These are phyloP conservation scores for Nitzschia putrida DNA, from an alignment of 108 stramenopile species.

Conservation along the genomic window DNA sequence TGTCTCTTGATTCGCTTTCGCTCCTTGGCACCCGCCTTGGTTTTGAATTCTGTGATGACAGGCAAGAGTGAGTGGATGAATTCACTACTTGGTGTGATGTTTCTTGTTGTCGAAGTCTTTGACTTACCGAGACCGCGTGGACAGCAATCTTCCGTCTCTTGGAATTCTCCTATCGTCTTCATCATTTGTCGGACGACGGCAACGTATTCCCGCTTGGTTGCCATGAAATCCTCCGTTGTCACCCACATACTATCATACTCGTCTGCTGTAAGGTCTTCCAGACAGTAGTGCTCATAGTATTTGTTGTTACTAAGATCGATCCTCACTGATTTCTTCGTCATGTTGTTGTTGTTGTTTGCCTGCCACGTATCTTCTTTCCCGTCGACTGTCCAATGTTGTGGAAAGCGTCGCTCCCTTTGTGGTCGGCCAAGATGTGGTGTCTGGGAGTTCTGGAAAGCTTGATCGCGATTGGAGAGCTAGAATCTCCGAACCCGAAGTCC, in stretches of 20 bases:
- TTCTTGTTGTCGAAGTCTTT: not conserved
- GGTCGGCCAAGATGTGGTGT: no score
- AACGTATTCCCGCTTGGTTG: constrained; percentile 13
- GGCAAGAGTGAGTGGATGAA: not conserved
- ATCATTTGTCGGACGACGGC: constrained; percentile 18
- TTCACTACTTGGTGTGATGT: not conserved
- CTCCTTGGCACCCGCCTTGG: constrained; percentile 9
- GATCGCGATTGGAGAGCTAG: no score
- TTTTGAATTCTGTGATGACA: constrained; percentile 16
- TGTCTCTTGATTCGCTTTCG: constrained; percentile 11
- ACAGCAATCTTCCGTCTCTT: constrained; percentile 19
- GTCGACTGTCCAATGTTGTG: no score
- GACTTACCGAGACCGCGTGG: constrained; percentile 23
- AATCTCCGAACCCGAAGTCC: no score
- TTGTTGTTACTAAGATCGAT: constrained; percentile 3
- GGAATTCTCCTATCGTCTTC: constrained; percentile 16
- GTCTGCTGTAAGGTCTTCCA: constrained; percentile 12
- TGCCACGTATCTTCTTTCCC: no score
- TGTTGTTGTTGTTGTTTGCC: no score
- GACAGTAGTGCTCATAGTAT: not conserved
- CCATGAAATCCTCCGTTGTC: constrained; percentile 13
- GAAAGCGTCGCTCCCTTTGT: no score
- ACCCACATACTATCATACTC: constrained; percentile 11
- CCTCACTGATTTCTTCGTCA: constrained; percentile 4
- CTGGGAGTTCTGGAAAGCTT: no score